Evolutionary conservation across 805 yeast species (phyloP), one percentile per base, ranked within the genome.

Genomic region (Saccharomycopsis fibuligera): DNA sequence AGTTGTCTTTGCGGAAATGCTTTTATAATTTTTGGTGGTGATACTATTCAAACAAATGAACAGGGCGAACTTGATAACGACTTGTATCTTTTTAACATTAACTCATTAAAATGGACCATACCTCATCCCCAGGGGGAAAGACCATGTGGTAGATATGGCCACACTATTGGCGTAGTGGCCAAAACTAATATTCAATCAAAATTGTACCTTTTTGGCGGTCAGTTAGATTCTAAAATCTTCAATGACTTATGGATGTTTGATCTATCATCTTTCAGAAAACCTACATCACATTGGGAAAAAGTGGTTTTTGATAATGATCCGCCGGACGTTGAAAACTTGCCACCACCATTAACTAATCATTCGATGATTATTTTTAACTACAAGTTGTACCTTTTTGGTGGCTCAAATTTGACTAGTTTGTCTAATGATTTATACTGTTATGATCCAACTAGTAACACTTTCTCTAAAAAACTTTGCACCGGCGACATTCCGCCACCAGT

Each of bases 121-220:
- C 87, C 96, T 54, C 75, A 77, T 53, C 87, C 89, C 0, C 66
- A 69, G 9, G 91, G 91, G 1, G 73, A 73, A 21, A 81, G 86
- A 60, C 99, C 99, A 0, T 68, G 79, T 31, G 99, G 98, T 1
- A 75, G 99, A 53, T 93, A 93, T 64, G 99, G 99, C 12, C 97
- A 91, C 65, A 81, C 95, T 42, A 76, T 93, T 48, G 80, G 85
- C 1, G 91, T 87, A 24, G 79, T 89, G 47, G 75, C 81, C 16
- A 74, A 77, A 35, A 71, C 76, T 16, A 79, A 81, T 55, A 71
- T 72, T 57, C 78, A 76, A 56, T 70, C 79, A 0, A 72, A 71
- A 46, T 70, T 93, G 42, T 93, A 82, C 63, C 72, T 93, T 3
- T 93, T 88, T 68, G 99, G 99, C 49, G 99, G 99, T 50, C 97